Conservation (phyloP, 352 stramenopile species). For the Thalassiosira sp. region DNA sequence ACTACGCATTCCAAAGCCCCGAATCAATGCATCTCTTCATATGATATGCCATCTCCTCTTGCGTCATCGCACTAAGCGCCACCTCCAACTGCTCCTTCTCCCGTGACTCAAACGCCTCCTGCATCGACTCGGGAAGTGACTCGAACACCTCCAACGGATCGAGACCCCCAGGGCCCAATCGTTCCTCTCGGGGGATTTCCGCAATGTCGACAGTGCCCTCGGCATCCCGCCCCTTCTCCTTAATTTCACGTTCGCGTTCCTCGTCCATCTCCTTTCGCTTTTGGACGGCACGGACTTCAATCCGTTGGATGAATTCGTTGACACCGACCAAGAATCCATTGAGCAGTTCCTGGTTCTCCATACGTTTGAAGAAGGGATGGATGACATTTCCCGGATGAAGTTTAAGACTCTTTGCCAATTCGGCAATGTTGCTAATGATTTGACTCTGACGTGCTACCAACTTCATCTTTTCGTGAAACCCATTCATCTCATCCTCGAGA, state of each 20-base stretch:
- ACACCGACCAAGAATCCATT: conserved; percentile 84
- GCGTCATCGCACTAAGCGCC: conserved; percentile 78
- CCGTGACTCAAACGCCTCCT: conserved; percentile 86
- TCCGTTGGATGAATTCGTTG: conserved; percentile 83
- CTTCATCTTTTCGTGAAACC: conserved; percentile 86
- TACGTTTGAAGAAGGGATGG: conserved; percentile 85
- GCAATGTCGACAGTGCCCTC: conserved; percentile 60
- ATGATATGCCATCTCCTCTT: conserved; percentile 84
- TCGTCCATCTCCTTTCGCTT: conserved; percentile 87
- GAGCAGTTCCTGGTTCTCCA: conserved; percentile 78
- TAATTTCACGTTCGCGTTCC: conserved; percentile 50
- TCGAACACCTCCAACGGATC: conserved; percentile 89
- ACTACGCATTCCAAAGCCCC: conserved; percentile 83
- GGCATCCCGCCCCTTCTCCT: conserved; percentile 34
- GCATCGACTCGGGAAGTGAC: conserved; percentile 84
- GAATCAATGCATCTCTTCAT: conserved; percentile 88
- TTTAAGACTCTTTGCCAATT: conserved; percentile 85
- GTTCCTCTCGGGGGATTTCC: conserved; percentile 74
- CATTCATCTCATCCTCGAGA: conserved; percentile 91
- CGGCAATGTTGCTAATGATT: conserved; percentile 88
- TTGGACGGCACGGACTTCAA: conserved; percentile 85
- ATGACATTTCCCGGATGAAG: conserved; percentile 88
- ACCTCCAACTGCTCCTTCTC: conserved; percentile 82
- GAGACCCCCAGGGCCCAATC: conserved; percentile 86
- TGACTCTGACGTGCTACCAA: conserved; percentile 81